Evolutionary conservation across 345 rosid species (phyloP), one percentile per base, ranked within the genome.

Genomic region (Cardamine resedifolia): DNA sequence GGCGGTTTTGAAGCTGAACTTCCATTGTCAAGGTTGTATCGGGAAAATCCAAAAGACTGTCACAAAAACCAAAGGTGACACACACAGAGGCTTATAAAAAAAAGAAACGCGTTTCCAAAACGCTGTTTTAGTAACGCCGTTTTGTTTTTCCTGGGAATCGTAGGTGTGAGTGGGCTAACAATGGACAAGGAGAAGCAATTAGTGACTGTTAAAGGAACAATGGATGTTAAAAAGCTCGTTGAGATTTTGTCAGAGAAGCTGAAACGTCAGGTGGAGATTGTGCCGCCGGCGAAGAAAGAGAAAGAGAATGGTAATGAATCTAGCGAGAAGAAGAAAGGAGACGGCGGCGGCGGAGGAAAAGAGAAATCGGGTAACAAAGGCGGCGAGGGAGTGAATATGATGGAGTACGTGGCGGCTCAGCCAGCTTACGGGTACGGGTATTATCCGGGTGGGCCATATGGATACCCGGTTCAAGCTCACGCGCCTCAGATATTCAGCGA

Each of bases 151-250:
- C n/a, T 21, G 4, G 4, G 10, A 56, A 57, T 2, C 12, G 64
- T 78, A 94, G 97, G 97, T 4, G 96, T 94, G 18, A 70, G 64
- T 1, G 57, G 70, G 53, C 78, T 91, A 27, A 44, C 74, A 10
- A 55, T 91, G 4, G 95, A 88, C 34, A 77, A 58, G 8, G 86
- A 66, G 8, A 91, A 89, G 77, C 87, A 91, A 21, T 73, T 81
- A 1, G 89, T 91, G 21, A 79, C 89, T 14, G 96, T 91, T 12
- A 89, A 84, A 36, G 97, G 98, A 8, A 89, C 83, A 15, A 84
- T 87, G 90, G 93, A 91, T 57, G 86, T 76, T 3, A 86, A 87
- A 53, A 81, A 80, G 10, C 75, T 89, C 19, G 79, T 41, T 0
- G 77, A 85, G 16, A 43, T 50, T 51, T 84, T 94, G 10, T 20